phyloP scores from a whole-genome alignment of 306 rosid species.

The Casuarina cunninghamiana region DNA sequence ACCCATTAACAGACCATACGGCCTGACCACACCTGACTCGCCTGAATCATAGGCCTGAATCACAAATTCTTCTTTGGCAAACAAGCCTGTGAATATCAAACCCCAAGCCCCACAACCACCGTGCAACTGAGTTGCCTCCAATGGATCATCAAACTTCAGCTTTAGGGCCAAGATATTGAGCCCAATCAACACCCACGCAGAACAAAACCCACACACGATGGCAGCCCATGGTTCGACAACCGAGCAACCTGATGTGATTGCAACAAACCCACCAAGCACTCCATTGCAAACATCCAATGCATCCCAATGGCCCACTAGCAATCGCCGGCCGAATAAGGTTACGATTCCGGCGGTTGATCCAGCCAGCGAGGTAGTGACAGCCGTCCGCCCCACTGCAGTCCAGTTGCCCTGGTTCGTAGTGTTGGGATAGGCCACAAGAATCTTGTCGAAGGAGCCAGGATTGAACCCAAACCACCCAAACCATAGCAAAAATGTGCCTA shows the following conservation, averaged over 20 bases:
- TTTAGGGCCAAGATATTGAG: constrained; percentile 58
- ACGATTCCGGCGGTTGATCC: constrained; percentile 57
- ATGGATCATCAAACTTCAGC: constrained; percentile 61
- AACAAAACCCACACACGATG: constrained; percentile 56
- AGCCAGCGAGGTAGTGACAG: constrained; percentile 49
- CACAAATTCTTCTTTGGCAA: constrained; percentile 66
- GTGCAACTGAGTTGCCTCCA: constrained; percentile 75
- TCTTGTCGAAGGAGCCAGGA: constrained; percentile 57
- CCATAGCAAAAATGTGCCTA: constrained; percentile 71
- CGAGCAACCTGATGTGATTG: constrained; percentile 70
- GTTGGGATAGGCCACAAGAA: constrained; percentile 47
- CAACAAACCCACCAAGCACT: constrained; percentile 75
- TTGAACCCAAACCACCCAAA: constrained; percentile 85
- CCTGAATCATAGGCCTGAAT: constrained; percentile 48
- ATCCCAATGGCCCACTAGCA: constrained; percentile 69
- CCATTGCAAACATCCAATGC: constrained; percentile 71
- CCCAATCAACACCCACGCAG: constrained; percentile 69
- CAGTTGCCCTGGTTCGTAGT: constrained; percentile 46
- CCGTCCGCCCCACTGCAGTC: constrained; percentile 57
- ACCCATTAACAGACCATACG: constrained; percentile 65
- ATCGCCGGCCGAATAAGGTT: constrained; percentile 56
- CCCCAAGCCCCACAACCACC: constrained; percentile 84
- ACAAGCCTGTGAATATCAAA: constrained; percentile 71
- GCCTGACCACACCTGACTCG: constrained; percentile 31
- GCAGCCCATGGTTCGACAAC: constrained; percentile 87